Base-by-base conservation (phyloP, 2,329 filamentous ascomycete species). In the Neurospora crassa region DNA sequence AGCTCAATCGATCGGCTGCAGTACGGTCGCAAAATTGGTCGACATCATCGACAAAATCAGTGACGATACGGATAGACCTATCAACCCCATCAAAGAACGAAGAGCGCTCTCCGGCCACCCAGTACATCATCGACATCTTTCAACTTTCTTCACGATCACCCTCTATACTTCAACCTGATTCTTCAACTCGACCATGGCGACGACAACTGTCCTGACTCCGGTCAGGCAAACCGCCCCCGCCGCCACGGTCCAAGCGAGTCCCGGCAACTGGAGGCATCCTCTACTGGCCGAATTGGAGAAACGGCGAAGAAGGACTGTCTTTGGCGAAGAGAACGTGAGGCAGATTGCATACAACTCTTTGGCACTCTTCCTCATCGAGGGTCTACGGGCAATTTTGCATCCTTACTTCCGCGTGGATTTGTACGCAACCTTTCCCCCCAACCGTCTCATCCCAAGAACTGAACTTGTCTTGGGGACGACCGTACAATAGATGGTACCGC, bases 181-280 rank as follows among this genome's bases (percentile, higher is more conserved):
- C 67, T 76, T 53, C 34, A 82, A 83, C 81, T 78, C 79, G 67
- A 77, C 77, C 12, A 69, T 74, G n/a, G 69, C 74, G 45, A 34
- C 73, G 29, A 69, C 71, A 70, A 73, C 29, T 68, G 70, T 43
- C 45, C 41, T 69, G 67, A 78, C 77, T 2, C 78, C 77, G 1
- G 70, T 75, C 70, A 79, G 77, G 67, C 76, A 75, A 68, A 73
- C 71, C 29, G 40, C 73, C 2, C 40, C 82, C 75, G 77, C 70
- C 16, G 40, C 67, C 18, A 78, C 87, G 74, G 73, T 85, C 78
- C 78, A 85, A 80, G 87, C 89, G 70, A 89, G 86, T 76, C 87
- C 92, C 7, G 94, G 95, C 70, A 93, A 90, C 78, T 99, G 96
- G 95, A 89, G 90, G 78, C 96, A 99, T 80, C 96, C 96, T 42